Evolutionary conservation across 2,329 filamentous ascomycete species (phyloP), one percentile per base, ranked within the genome.

Genomic region (Diaporthe vaccinii): DNA sequence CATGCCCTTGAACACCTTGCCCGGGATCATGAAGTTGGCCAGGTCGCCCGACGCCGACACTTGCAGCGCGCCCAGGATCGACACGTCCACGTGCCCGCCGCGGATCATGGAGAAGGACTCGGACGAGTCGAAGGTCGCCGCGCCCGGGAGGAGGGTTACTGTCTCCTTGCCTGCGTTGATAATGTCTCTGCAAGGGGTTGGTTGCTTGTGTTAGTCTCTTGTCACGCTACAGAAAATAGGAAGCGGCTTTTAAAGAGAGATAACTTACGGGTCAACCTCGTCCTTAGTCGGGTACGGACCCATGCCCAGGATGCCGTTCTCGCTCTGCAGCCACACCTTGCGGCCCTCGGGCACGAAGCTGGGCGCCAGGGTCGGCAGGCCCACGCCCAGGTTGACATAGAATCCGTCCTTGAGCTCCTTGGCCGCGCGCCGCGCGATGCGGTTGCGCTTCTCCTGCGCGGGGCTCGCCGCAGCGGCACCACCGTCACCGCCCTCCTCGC

Each of bases 131-230:
- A 97, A 97, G 14, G 91, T 93, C 0, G 93, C 89, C 0, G 94
- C 94, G 1, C 95, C 95, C 0, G 93, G 92, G 0, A 95, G 85
- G 0, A 97, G 88, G 0, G 95, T 97, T 0, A 96, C 94, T 0
- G 94, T 97, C 82, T 97, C 94, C 82, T 97, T 97, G 74, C 95
- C 94, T 0, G 95, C 95, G 79, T 97, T 97, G 85, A 97, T 93
- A 77, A 96, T 91, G 79, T 96, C 94, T 15, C 86, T 88, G 49
- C 10, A 17, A 20, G 9, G 7, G 12, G 34, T 20, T 15, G 20
- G n/a, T 17, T 15, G 6, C 34, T 53, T 4, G 1, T 25, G 49
- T 73, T 14, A 73, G 71, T 20, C 76, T 46, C 17, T 57, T 53
- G 39, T 70, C 12, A 14, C 22, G 17, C 14, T 49, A 4, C 6